These are phyloP conservation scores for Flaveria bidentis DNA, from an alignment of 129 eudicot species.

Conservation along the genomic window DNA sequence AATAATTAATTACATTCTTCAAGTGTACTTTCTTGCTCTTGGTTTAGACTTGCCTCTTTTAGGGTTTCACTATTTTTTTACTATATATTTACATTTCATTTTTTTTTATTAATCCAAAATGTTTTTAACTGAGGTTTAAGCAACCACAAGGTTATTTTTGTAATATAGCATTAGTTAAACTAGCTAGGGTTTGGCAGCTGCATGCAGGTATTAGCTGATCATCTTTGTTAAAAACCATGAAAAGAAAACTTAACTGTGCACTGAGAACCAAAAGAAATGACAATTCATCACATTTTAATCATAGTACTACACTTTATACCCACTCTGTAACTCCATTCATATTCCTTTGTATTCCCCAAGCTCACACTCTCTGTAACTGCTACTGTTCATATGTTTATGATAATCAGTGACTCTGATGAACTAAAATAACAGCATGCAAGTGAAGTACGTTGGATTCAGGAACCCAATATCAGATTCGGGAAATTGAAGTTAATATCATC, in stretches of 20 bases:
- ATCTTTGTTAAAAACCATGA: conserved; percentile 26
- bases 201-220: conserved; percentile 11
- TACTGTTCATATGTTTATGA: no score
- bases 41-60: not conserved
- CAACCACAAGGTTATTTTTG: not conserved
- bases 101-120: not conserved
- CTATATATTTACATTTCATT: not conserved
- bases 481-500: no score
- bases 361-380: not conserved
- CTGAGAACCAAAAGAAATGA: conserved; percentile 4
- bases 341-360: not conserved
- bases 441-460: no score
- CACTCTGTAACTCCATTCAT: not conserved
- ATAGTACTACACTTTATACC: not conserved
- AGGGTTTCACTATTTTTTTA: not conserved
- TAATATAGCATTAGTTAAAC: conserved; percentile 1
- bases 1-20: no score
- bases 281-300: conserved; percentile 20
- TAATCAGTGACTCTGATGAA: no score
- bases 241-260: conserved; percentile 14
- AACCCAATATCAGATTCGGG: no score
- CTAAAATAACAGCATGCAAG: no score
- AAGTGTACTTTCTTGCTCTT: not conserved
- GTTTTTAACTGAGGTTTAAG: not conserved
- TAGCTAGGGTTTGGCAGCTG: conserved; percentile 23